Conservation (phyloP, 768 basidiomycete species). For the Leccinum sublutescens region DNA sequence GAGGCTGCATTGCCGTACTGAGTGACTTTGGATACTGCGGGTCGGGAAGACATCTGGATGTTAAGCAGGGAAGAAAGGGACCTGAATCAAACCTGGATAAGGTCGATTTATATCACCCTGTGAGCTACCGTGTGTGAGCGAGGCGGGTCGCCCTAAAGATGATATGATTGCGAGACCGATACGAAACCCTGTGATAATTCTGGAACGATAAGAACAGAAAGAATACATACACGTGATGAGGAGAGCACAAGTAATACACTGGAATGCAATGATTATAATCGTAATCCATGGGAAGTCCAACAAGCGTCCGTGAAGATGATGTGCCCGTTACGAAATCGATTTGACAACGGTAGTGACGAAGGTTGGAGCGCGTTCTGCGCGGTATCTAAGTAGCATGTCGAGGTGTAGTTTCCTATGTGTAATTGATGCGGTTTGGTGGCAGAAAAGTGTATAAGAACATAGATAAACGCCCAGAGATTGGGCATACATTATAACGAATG, state of each 20-base stretch:
- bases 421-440: slow-evolving; percentile 1
- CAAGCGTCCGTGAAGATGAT: slow-evolving; percentile 18
- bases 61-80: background rate
- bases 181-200: slow-evolving; percentile 4
- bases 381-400: slow-evolving; percentile 20
- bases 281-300: slow-evolving; percentile 17
- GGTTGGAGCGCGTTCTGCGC: slow-evolving; percentile 6
- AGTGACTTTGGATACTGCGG: slow-evolving; percentile 41
- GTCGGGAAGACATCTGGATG: slow-evolving; percentile 43
- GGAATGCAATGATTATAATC: slow-evolving; percentile 4
- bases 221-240: slow-evolving; percentile 9
- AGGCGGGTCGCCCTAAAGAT: background rate
- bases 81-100: background rate
- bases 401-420: slow-evolving; percentile 2
- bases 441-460: slow-evolving; percentile 7
- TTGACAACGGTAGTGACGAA: slow-evolving; percentile 12
- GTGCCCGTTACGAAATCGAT: slow-evolving; percentile 15
- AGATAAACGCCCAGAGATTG: slow-evolving; percentile 4
- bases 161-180: background rate
- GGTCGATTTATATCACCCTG: background rate
- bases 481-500: slow-evolving; percentile 22
- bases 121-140: background rate
- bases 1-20: slow-evolving; percentile 54
- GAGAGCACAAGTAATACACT: background rate
- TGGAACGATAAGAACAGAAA: slow-evolving; percentile 13